phyloP scores from a whole-genome alignment of 1,139 yeast genomes.

The Chernovozyma sophiae-reginae region DNA sequence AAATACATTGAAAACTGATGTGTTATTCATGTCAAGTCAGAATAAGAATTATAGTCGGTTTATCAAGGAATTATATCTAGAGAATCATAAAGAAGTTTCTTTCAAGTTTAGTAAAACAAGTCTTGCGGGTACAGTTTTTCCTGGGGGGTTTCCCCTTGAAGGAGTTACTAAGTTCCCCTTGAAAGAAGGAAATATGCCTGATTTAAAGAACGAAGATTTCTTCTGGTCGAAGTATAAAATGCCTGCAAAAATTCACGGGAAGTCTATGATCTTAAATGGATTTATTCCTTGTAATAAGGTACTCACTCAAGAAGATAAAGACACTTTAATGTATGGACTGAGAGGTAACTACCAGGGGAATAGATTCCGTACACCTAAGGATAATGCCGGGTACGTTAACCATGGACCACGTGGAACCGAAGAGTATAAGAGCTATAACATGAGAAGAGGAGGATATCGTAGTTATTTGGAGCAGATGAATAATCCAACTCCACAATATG shows the following conservation, averaged over 20 bases:
- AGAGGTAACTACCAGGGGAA: slow-evolving; percentile 23
- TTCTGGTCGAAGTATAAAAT: slow-evolving; percentile 57
- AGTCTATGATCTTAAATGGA: slow-evolving; percentile 84
- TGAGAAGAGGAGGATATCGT: slow-evolving; percentile 43
- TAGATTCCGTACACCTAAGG: slow-evolving; percentile 30
- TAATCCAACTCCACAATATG: not conserved
- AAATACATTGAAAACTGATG: slow-evolving; percentile 64
- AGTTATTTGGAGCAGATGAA: slow-evolving; percentile 19
- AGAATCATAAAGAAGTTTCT: slow-evolving; percentile 27
- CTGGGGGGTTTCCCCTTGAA: slow-evolving; percentile 44
- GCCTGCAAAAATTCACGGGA: slow-evolving; percentile 51
- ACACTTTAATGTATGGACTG: slow-evolving; percentile 47
- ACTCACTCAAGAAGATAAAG: slow-evolving; percentile 66
- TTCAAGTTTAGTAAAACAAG: slow-evolving; percentile 53
- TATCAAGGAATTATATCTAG: slow-evolving; percentile 25
- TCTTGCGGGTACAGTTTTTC: slow-evolving; percentile 61
- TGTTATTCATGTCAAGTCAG: slow-evolving; percentile 53
- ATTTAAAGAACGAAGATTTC: slow-evolving; percentile 53
- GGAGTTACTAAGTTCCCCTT: slow-evolving; percentile 58
- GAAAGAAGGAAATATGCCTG: slow-evolving; percentile 50
- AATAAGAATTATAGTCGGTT: slow-evolving; percentile 47
- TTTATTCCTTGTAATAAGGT: slow-evolving; percentile 60
- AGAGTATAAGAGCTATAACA: slow-evolving; percentile 26
- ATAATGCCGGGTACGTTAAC: slow-evolving; percentile 37
- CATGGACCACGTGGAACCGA: slow-evolving; percentile 41